Conservation (phyloP, 352 stramenopile genomes). For the Phytophthora colocasiae region DNA sequence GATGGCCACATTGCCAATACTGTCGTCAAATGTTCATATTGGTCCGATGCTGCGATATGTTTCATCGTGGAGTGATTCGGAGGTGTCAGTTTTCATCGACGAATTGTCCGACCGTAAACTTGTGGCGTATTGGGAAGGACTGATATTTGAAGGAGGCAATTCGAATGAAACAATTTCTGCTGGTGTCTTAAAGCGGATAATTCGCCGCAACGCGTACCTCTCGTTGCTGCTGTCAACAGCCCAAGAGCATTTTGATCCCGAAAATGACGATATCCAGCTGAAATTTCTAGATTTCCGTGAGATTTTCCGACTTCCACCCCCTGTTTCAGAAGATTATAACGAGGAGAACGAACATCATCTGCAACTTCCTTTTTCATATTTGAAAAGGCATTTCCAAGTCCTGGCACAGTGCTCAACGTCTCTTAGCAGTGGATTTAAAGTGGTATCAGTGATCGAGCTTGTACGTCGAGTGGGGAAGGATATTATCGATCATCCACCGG, state of each 20-base stretch:
- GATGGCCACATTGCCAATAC: slow-evolving; percentile 11
- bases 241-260: neutral
- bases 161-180: slow-evolving; percentile 15
- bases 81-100: slow-evolving; percentile 14
- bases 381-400: slow-evolving; percentile 21
- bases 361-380: slow-evolving; percentile 17
- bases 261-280: slow-evolving; percentile 20
- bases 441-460: slow-evolving; percentile 2
- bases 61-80: neutral
- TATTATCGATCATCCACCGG: slow-evolving; percentile 12
- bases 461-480: slow-evolving; percentile 20
- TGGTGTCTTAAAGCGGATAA: slow-evolving; percentile 8
- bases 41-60: slow-evolving; percentile 26
- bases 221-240: slow-evolving; percentile 13
- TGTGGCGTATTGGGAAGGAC: slow-evolving; percentile 22
- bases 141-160: slow-evolving; percentile 16
- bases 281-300: slow-evolving; percentile 8
- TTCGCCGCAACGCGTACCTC: slow-evolving; percentile 20
- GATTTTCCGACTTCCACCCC: slow-evolving; percentile 14
- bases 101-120: slow-evolving; percentile 15
- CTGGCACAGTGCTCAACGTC: neutral
- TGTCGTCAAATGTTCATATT: slow-evolving; percentile 6
- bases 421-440: slow-evolving; percentile 17
- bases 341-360: slow-evolving; percentile 8
- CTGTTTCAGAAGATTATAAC: neutral